A percentile compares a stretch with the other conserved stretches of the same genome.
phyloP scores from a whole-genome alignment of 1,139 yeast species.

The Sugiyamaella sp. region DNA sequence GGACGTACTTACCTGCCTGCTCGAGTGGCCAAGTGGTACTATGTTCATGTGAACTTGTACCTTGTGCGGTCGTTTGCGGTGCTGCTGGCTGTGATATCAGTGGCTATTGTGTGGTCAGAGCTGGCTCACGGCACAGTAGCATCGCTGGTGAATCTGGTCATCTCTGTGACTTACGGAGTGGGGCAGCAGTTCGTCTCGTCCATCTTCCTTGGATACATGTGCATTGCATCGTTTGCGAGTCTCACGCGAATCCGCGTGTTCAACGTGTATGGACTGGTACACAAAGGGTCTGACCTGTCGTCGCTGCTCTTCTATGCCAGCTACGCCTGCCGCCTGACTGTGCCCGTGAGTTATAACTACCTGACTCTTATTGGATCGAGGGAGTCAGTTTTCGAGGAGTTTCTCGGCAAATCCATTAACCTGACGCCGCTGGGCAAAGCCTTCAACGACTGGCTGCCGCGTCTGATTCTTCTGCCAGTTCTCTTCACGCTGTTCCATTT shows the following conservation, averaged over 20 bases:
- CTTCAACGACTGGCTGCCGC: conserved; percentile 74
- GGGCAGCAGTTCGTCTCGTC: conserved; percentile 47
- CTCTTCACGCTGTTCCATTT: conserved; percentile 63
- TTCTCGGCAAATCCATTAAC: conserved; percentile 76
- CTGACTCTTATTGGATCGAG: conserved; percentile 61
- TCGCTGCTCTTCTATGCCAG: conserved; percentile 77
- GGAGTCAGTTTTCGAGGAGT: conserved; percentile 50
- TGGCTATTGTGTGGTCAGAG: conserved; percentile 70
- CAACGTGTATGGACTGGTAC: conserved; percentile 74
- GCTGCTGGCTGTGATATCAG: conserved; percentile 51
- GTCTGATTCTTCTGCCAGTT: conserved; percentile 71
- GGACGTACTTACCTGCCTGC: conserved; percentile 44
- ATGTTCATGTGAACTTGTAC: conserved; percentile 52
- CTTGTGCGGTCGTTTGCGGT: conserved; percentile 48
- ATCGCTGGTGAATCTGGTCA: conserved; percentile 60
- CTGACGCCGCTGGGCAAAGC: conserved; percentile 73
- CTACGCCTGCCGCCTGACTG: conserved; percentile 78
- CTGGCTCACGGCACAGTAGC: conserved; percentile 68
- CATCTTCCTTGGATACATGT: conserved; percentile 64
- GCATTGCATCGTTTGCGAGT: conserved; percentile 63
- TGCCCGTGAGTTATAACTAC: conserved; percentile 81
- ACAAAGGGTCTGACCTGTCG: conserved; percentile 68
- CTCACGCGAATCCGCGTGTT: conserved; percentile 70
- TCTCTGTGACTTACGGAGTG: conserved; percentile 41
- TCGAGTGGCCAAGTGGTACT: conserved; percentile 45